Percentiles rank a stretch among this genome's conserved stretches.
Conservation (phyloP, 768 basidiomycete genomes). For the Tulasnella calospora region DNA sequence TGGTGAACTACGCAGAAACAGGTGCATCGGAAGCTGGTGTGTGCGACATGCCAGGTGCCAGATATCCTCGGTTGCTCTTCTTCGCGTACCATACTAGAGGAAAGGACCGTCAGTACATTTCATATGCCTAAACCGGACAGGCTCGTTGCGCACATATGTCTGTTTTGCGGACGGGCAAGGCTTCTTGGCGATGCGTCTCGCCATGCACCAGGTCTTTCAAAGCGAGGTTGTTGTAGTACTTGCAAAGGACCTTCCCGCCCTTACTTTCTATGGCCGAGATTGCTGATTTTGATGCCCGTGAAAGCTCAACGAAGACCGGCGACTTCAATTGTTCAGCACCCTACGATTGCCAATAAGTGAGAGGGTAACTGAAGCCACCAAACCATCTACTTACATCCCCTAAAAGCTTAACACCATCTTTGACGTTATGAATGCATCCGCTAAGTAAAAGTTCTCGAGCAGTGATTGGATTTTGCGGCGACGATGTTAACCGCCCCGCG, state of each 20-base stretch:
- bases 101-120: neutral
- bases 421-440: conserved; percentile 80
- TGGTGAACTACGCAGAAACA: conserved; percentile 4
- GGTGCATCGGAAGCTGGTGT: neutral
- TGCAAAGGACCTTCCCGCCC: conserved; percentile 82
- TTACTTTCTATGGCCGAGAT: conserved; percentile 74
- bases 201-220: conserved; percentile 74
- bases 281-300: conserved; percentile 80
- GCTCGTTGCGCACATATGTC: conserved; percentile 63
- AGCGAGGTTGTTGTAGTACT: conserved; percentile 84
- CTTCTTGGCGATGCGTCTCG: conserved; percentile 61
- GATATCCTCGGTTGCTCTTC: conserved; percentile 67
- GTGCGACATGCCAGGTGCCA: conserved; percentile 33
- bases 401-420: conserved; percentile 88
- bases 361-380: neutral
- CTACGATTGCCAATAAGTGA: conserved; percentile 37
- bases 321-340: conserved; percentile 61
- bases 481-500: conserved; percentile 70
- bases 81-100: conserved; percentile 70
- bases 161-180: conserved; percentile 77
- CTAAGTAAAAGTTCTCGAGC: conserved; percentile 78
- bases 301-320: conserved; percentile 73
- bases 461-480: conserved; percentile 79
- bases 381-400: conserved; percentile 59
- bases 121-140: conserved; percentile 23